Evolutionary conservation across 352 stramenopile species (phyloP).

Genomic region (Phytopythium litorale): DNA sequence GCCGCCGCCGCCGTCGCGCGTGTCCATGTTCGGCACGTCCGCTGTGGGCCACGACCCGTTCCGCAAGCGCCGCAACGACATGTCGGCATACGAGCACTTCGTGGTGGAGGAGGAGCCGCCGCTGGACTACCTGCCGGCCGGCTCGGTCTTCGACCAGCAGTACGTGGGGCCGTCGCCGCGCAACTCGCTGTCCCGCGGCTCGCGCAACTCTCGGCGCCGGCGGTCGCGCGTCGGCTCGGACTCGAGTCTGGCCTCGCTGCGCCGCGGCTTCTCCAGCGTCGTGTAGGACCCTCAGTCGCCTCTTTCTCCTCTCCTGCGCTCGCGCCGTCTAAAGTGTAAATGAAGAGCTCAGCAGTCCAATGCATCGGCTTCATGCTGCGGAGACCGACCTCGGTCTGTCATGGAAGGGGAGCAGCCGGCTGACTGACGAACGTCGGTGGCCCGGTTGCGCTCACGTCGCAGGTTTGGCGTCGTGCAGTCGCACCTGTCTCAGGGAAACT

Average conservation of each 20-base stretch:
- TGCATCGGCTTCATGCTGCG: too few relatives aligned
- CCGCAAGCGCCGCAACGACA: slow-evolving; percentile 21
- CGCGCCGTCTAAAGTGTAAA: not conserved
- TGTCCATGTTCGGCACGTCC: slow-evolving; percentile 66
- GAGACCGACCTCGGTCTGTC: too few relatives aligned
- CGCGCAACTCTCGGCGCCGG: slow-evolving; percentile 3
- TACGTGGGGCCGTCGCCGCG: slow-evolving; percentile 31
- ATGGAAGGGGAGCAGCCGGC: not conserved
- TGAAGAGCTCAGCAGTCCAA: not conserved
- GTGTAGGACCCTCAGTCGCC: not conserved
- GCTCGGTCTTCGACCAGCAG: slow-evolving; percentile 43
- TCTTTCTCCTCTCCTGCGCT: not conserved
- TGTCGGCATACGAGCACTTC: slow-evolving; percentile 65
- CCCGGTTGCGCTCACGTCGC: not conserved
- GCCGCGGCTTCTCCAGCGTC: slow-evolving; percentile 1
- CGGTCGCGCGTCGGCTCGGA: slow-evolving; percentile 4
- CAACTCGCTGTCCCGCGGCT: slow-evolving; percentile 7
- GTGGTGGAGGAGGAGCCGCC: slow-evolving; percentile 38
- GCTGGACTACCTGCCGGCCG: slow-evolving; percentile 15
- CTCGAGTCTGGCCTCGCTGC: slow-evolving; percentile 1
- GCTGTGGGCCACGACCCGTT: slow-evolving; percentile 52
- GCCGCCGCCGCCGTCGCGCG: slow-evolving; percentile 48
- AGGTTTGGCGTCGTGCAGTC: not conserved
- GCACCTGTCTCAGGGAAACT: not conserved
- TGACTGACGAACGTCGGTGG: not conserved